These are phyloP conservation scores for Cordyceps militaris DNA, from an alignment of 2,329 filamentous ascomycete genomes.

Conservation along the genomic window DNA sequence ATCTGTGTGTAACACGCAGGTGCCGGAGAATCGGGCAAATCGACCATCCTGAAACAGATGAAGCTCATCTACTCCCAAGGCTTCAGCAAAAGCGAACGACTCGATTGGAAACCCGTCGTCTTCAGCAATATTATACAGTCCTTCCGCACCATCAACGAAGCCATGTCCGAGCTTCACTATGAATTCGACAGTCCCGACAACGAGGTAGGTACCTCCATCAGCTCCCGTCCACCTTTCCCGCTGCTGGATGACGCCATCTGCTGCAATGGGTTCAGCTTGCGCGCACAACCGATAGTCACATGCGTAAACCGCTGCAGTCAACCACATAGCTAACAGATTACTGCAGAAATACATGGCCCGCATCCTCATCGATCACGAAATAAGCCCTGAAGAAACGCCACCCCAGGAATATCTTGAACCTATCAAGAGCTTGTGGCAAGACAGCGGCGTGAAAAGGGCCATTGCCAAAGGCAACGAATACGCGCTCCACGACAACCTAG, in stretches of 20 bases:
- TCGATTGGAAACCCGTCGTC: slow-evolving; percentile 91
- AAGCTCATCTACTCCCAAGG: slow-evolving; percentile 92
- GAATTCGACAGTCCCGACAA: slow-evolving; percentile 73
- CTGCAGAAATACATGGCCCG: slow-evolving; percentile 68
- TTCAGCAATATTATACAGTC: slow-evolving; percentile 93
- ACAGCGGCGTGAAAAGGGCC: slow-evolving; percentile 76
- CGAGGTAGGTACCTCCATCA: slow-evolving; percentile 50
- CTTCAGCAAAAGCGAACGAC: slow-evolving; percentile 81
- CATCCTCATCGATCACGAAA: slow-evolving; percentile 73
- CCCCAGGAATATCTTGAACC: slow-evolving; percentile 71
- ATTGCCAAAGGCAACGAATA: slow-evolving; percentile 94
- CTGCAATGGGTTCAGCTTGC: not conserved
- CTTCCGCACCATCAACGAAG: slow-evolving; percentile 82
- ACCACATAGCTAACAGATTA: slow-evolving; percentile 12
- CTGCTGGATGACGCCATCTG: not conserved
- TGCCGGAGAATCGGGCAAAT: slow-evolving; percentile 86
- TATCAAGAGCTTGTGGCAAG: slow-evolving; percentile 77
- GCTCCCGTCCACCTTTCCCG: not conserved
- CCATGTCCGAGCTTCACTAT: slow-evolving; percentile 80
- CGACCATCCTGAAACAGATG: slow-evolving; percentile 98
- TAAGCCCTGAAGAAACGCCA: slow-evolving; percentile 74
- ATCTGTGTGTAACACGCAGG: slow-evolving; percentile 44
- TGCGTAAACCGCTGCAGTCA: not conserved
- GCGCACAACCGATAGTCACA: not conserved
- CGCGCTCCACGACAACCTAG: slow-evolving; percentile 89